These are phyloP conservation scores for Breviolum minutum DNA, from an alignment of 73 alveolate genomes.

Conservation along the genomic window DNA sequence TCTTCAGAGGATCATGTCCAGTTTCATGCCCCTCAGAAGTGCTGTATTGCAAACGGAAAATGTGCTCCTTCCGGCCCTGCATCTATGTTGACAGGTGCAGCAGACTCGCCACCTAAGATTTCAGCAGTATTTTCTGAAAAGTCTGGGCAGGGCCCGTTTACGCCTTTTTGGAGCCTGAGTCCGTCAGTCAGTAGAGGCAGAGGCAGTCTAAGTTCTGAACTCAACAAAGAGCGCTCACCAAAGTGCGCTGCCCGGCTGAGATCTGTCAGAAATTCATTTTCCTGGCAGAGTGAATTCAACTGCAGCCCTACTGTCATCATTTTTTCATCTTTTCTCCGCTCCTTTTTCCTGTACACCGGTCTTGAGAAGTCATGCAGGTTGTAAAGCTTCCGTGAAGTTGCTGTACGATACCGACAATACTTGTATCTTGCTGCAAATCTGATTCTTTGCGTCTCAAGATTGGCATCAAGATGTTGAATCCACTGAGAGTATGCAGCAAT, in stretches of 20 bases:
- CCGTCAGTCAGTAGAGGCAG: neutral
- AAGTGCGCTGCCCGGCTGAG: constrained; percentile 87
- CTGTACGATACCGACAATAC: too few relatives aligned
- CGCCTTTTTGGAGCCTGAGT: neutral
- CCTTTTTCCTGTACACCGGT: neutral
- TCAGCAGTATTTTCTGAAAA: neutral
- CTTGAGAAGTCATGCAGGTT: too few relatives aligned
- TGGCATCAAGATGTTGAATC: too few relatives aligned
- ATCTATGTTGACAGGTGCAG: constrained; percentile 83
- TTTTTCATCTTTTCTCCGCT: neutral
- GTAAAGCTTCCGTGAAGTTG: too few relatives aligned
- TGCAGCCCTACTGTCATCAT: too few relatives aligned
- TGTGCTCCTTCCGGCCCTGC: constrained; percentile 67
- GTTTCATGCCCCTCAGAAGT: neutral
- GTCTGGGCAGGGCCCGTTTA: too few relatives aligned
- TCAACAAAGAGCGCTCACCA: constrained; percentile 86
- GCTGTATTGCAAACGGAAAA: neutral
- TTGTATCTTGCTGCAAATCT: too few relatives aligned
- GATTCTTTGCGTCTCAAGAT: too few relatives aligned
- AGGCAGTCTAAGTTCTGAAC: neutral
- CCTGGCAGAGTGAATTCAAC: neutral
- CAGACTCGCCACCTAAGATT: constrained; percentile 58
- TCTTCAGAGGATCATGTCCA: too few relatives aligned
- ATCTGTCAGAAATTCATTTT: constrained; percentile 51
- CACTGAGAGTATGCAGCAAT: neutral